Base-by-base conservation (phyloP, 345 rosid genomes). In the Eucalyptus decipiens region DNA sequence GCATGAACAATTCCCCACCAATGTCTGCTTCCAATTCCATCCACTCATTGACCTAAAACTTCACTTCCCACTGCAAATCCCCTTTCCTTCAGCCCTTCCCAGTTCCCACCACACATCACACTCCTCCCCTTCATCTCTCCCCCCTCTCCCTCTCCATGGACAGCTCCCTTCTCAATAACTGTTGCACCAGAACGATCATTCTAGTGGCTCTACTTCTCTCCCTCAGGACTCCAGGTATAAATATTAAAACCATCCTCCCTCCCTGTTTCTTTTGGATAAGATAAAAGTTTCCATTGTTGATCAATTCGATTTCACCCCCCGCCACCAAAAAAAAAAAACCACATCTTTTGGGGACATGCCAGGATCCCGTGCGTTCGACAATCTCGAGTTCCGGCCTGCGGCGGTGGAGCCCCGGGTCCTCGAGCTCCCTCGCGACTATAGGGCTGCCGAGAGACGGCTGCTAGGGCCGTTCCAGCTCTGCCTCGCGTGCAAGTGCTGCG, bases 401-500 rank as follows among this genome's bases (percentile, higher is more conserved):
- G 83, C 30, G 9, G 26, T 0, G 30, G 83, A 76, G 47, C 83
- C 47, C 83, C 30, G 3, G 28, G 28, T 37, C 83, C 16, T 11
- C 28, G 45, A 76, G 83, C 83, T 72, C 43, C 81, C 26, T 14
- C 47, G 2, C 16, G 8, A 4, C 15, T 28, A 76, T 7, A 8
- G 47, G 83, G 47, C 37, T 19, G 85, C 88, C 80, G 50, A 83
- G 87, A 21, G 83, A 50, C 32, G 83, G 65, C n/a, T 52, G 76
- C 90, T 91, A 45, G 92, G 90, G 30, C 96, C 98, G 19, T 95
- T 90, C 91, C 94, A 94, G 93, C 91, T 95, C 23, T 96, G 98
- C 90, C 91, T 93, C 92, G 81, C 87, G 58, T 95, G 97, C 95
- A 95, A 94, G 94, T 95, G 95, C 72, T 96, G 98, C 58, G 90